phyloP scores from a whole-genome alignment of 2,329 filamentous ascomycete species.

The Alternaria gansuensis region DNA sequence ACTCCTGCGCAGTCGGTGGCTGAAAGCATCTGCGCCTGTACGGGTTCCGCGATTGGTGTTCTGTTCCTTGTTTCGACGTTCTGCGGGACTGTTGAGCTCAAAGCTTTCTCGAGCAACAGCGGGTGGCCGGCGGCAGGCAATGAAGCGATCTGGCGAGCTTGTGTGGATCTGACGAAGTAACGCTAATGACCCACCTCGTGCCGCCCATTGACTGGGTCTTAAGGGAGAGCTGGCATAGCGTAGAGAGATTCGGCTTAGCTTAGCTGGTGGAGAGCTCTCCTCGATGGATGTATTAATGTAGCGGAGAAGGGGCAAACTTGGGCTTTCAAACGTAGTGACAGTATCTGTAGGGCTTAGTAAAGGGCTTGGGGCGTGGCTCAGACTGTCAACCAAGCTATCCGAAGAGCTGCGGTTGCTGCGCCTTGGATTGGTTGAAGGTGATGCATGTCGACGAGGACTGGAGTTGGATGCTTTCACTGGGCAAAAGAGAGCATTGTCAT shows the following conservation, averaged over 20 bases:
- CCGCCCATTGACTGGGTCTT: constrained; percentile 45
- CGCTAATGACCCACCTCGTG: constrained; percentile 36
- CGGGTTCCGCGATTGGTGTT: constrained; percentile 56
- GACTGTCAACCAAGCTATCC: constrained; percentile 14
- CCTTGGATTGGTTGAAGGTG: constrained; percentile 1
- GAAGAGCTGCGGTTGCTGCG: constrained; percentile 19
- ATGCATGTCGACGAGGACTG: not conserved
- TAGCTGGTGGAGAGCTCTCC: constrained; percentile 3
- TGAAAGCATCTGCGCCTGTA: constrained; percentile 63
- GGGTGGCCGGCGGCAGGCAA: constrained; percentile 58
- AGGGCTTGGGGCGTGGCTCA: constrained; percentile 9
- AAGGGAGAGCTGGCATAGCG: constrained; percentile 45
- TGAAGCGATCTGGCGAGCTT: constrained; percentile 66
- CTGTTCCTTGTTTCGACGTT: constrained; percentile 59
- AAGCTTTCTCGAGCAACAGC: constrained; percentile 60
- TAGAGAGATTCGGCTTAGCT: constrained; percentile 27
- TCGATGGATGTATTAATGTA: not conserved
- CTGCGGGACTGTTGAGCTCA: constrained; percentile 60
- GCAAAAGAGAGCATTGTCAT: not conserved
- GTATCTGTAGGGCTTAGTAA: constrained; percentile 5
- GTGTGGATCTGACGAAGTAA: constrained; percentile 31
- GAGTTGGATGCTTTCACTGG: not conserved
- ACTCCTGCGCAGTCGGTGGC: constrained; percentile 51
- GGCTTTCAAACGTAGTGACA: constrained; percentile 5
- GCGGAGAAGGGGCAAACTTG: constrained; percentile 1